These are phyloP conservation scores for Trypanosoma cruzi DNA, from an alignment of 208 protist genomes.

Conservation along the genomic window DNA sequence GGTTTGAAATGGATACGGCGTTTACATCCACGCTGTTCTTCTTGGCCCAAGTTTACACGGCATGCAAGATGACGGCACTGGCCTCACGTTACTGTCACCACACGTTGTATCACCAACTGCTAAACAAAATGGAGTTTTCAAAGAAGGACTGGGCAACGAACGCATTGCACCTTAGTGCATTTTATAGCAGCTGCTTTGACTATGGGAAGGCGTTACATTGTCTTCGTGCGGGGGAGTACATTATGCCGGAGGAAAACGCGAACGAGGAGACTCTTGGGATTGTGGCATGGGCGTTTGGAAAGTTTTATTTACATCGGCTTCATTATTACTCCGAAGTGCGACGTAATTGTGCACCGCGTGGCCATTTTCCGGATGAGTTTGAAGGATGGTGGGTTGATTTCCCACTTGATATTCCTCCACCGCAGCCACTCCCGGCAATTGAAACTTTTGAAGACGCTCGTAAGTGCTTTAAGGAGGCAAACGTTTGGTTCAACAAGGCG, in stretches of 20 bases:
- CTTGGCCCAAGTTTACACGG: constrained; percentile 79
- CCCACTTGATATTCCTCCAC: constrained; percentile 49
- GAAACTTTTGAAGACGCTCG: constrained; percentile 71
- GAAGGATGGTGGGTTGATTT: constrained; percentile 72
- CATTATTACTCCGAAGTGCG: constrained; percentile 51
- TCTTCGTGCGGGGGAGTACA: constrained; percentile 69
- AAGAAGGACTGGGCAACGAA: constrained; percentile 83
- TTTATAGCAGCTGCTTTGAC: constrained; percentile 66
- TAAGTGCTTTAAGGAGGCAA: constrained; percentile 76
- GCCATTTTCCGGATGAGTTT: constrained; percentile 26
- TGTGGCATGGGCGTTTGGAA: constrained; percentile 75
- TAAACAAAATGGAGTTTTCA: constrained; percentile 79
- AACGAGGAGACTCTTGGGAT: constrained; percentile 60
- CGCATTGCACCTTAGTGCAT: constrained; percentile 79
- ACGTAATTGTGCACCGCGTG: constrained; percentile 3
- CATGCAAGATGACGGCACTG: constrained; percentile 39
- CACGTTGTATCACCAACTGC: constrained; percentile 84
- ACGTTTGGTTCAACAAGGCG: constrained; percentile 65
- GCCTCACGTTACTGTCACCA: constrained; percentile 85
- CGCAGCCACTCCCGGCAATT: constrained; percentile 39
- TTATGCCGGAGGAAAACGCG: constrained; percentile 67
- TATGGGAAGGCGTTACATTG: constrained; percentile 86
- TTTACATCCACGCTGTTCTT: constrained; percentile 89
- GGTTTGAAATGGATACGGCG: constrained; percentile 77
- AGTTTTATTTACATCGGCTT: constrained; percentile 73